Evolutionary conservation across 768 basidiomycete species (phyloP).

Genomic region (Filobasidium floriforme): DNA sequence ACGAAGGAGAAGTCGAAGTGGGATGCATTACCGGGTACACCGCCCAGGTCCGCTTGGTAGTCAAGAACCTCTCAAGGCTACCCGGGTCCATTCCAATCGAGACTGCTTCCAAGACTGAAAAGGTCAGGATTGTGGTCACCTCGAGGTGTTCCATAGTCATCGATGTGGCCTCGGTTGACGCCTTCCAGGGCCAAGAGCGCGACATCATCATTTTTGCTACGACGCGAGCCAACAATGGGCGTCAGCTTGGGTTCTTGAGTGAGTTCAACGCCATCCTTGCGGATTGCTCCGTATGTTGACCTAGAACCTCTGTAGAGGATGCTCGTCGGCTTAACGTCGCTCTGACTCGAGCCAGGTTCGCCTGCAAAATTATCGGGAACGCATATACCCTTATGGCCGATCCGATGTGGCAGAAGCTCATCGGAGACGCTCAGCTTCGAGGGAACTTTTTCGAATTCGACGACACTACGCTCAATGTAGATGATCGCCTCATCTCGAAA

Average conservation of each 20-base stretch:
- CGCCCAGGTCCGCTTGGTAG: neutral
- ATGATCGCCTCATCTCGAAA: neutral
- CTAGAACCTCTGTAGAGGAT: slow-evolving; percentile 51
- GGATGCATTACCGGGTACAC: slow-evolving; percentile 50
- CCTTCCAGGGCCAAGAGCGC: slow-evolving; percentile 92
- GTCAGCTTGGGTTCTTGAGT: slow-evolving; percentile 72
- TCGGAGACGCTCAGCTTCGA: neutral
- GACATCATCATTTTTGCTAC: slow-evolving; percentile 86
- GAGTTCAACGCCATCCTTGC: neutral
- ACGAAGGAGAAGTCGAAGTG: slow-evolving; percentile 67
- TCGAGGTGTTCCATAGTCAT: slow-evolving; percentile 56
- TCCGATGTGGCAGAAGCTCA: neutral
- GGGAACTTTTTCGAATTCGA: neutral
- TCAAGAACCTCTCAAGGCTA: slow-evolving; percentile 44
- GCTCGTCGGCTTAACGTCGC: slow-evolving; percentile 80
- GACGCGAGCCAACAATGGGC: slow-evolving; percentile 68
- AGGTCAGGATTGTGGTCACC: slow-evolving; percentile 55
- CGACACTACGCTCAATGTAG: neutral
- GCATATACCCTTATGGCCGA: neutral
- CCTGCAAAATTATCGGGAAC: neutral
- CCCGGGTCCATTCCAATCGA: slow-evolving; percentile 70
- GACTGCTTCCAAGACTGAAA: slow-evolving; percentile 62
- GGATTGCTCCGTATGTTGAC: neutral
- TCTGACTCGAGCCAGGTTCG: slow-evolving; percentile 68
- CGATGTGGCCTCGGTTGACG: slow-evolving; percentile 88